Conservation (phyloP, 257 asterid species). For the Echium plantagineum region DNA sequence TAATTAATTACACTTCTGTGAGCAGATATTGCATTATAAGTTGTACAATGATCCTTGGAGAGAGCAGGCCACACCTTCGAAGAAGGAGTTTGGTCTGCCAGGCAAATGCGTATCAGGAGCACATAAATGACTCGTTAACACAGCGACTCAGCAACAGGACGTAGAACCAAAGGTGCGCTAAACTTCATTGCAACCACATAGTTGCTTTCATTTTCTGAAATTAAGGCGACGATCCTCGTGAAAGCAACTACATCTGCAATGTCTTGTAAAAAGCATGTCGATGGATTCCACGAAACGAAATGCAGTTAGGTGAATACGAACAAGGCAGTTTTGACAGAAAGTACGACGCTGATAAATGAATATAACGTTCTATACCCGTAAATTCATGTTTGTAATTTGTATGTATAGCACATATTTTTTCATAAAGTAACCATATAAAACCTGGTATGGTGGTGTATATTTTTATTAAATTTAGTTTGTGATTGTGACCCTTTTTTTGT, state of each 20-base stretch:
- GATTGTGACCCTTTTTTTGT: not conserved
- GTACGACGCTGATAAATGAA: not conserved
- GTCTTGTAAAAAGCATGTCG: too few relatives aligned
- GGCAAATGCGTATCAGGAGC: constrained; percentile 43
- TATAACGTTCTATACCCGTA: not conserved
- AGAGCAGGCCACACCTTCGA: constrained; percentile 16
- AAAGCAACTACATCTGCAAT: too few relatives aligned
- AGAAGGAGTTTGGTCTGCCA: constrained; percentile 60
- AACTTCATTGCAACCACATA: not conserved
- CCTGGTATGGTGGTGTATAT: not conserved
- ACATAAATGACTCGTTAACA: constrained; percentile 8
- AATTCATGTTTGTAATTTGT: not conserved
- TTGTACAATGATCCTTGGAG: constrained; percentile 89
- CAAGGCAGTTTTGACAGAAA: not conserved
- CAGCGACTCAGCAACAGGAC: not conserved
- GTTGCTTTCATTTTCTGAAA: not conserved
- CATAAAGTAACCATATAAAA: not conserved
- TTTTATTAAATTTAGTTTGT: not conserved
- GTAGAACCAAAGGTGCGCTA: not conserved
- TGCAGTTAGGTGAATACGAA: too few relatives aligned
- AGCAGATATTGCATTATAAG: constrained; percentile 81
- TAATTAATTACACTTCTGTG: constrained; percentile 8
- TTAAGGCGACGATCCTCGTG: not conserved
- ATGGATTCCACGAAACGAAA: too few relatives aligned
- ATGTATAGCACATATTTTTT: not conserved